Evolutionary conservation across 148 eudicot genomes (phyloP), one percentile per base, ranked within the genome.

Genomic region (Mesembryanthemum crystallinum): DNA sequence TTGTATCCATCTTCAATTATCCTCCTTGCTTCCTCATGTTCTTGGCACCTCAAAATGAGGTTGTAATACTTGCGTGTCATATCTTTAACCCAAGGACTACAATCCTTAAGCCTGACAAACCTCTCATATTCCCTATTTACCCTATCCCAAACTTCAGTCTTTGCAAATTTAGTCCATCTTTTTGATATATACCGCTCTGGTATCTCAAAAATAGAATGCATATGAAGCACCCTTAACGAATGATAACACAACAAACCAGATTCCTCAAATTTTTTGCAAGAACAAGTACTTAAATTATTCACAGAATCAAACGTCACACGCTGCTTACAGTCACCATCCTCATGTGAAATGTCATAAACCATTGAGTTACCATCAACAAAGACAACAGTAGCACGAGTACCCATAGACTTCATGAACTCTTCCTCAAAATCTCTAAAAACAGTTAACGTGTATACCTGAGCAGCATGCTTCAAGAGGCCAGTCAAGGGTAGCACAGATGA

Each of bases 351-450:
- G 5, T 20, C 45, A 23, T 32, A 35, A 65, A 1, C 8, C 17
- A 32, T 20, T 65, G 21, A 9, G 3, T 4, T 14, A 7, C 32
- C 27, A 33, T 32, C 23, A 20, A 18, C 14, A 35, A 1, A 33
- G 39, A 33, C 39, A 2, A 15, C 21, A 25, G 10, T 65, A 32
- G 32, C 45, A 20, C 12, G 8, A 10, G 47, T 8, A 21, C 74
- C 62, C 52, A 73, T 37, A 17, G 66, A 64, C 8, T 8, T 28
- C 12, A 3, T 25, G 57, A 58, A 59, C 14, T 73, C 66, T 23
- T 58, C 5, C 21, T 73, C 75, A 58, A 73, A 73, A 42, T 58
- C 66, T n/a, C 33, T 42, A 3, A 73, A 73, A 12, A 73, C 21
- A 4, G 37, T 33, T 23, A n/a, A 14, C 7, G 75, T 59, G 54